phyloP scores from a whole-genome alignment of 1,284 basidiomycete species.

The Fistulinella staudtii region DNA sequence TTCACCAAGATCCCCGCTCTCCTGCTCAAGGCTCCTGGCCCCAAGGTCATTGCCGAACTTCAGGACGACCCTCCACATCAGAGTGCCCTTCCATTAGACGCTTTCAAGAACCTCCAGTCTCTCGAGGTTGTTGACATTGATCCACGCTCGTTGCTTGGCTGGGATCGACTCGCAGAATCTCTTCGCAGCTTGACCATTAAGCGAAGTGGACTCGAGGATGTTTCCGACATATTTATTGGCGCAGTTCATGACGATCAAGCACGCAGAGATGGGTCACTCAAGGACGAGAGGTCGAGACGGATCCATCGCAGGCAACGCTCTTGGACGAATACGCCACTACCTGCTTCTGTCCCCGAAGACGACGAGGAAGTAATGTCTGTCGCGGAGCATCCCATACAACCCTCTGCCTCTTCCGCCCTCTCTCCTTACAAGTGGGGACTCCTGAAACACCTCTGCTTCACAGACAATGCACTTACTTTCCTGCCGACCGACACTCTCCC shows the following conservation, averaged over 20 bases:
- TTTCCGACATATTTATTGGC: conserved; percentile 76
- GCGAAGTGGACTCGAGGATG: conserved; percentile 77
- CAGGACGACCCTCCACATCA: conserved; percentile 67
- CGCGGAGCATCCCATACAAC: conserved; percentile 28
- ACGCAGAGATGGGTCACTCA: conserved; percentile 52
- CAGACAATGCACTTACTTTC: conserved; percentile 82
- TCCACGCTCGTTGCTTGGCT: conserved; percentile 78
- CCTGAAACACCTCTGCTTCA: conserved; percentile 73
- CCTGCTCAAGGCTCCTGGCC: conserved; percentile 54
- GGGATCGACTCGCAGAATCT: conserved; percentile 74
- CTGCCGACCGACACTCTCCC: conserved; percentile 71
- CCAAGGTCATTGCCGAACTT: conserved; percentile 66
- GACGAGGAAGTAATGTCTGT: conserved; percentile 43
- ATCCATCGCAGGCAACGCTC: conserved; percentile 47
- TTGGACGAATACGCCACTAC: conserved; percentile 50
- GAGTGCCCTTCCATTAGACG: conserved; percentile 76
- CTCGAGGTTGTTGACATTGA: conserved; percentile 79
- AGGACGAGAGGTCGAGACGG: conserved; percentile 43
- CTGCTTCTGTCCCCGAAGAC: conserved; percentile 56
- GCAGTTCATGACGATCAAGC: conserved; percentile 73
- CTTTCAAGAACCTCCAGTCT: conserved; percentile 78
- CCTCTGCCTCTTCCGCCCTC: conserved; percentile 38
- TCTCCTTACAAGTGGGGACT: conserved; percentile 74
- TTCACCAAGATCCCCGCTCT: conserved; percentile 86
- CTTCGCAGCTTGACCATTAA: conserved; percentile 71